Percentiles rank a stretch among this genome's conserved stretches.
These are phyloP conservation scores for Pythium rishiriense DNA, from an alignment of 352 stramenopile species.

Conservation along the genomic window DNA sequence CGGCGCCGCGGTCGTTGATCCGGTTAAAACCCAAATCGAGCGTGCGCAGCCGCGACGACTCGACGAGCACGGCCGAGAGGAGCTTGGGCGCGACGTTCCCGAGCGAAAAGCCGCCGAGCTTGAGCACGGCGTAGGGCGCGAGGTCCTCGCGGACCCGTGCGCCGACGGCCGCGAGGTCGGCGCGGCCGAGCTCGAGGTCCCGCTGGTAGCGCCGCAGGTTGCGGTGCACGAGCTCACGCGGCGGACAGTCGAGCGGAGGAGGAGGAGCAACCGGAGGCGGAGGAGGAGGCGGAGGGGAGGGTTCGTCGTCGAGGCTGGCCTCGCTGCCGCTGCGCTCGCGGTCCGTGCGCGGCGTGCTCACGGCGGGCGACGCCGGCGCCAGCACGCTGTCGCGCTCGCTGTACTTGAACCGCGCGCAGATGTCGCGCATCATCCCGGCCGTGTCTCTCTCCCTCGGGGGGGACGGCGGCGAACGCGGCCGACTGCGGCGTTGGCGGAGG, in stretches of 20 bases:
- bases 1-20: constrained; percentile 68
- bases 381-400: constrained; percentile 34
- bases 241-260: constrained; percentile 31
- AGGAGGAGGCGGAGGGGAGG: neutral
- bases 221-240: constrained; percentile 65
- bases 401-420: constrained; percentile 77
- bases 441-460: neutral
- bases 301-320: constrained; percentile 14
- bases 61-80: constrained; percentile 53
- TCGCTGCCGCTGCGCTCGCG: constrained; percentile 23
- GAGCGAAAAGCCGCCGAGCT: constrained; percentile 79
- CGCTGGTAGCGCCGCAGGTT: constrained; percentile 57
- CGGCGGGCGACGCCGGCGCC: constrained; percentile 5
- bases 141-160: constrained; percentile 56
- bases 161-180: constrained; percentile 39
- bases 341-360: constrained; percentile 19
- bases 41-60: constrained; percentile 45
- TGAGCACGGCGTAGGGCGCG: constrained; percentile 61
- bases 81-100: constrained; percentile 63
- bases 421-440: constrained; percentile 28
- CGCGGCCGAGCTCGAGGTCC: constrained; percentile 33
- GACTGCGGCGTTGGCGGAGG: constrained; percentile 7
- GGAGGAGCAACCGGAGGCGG: neutral
- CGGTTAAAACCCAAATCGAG: constrained; percentile 83
- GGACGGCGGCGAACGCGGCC: constrained; percentile 9